phyloP scores from a whole-genome alignment of 371 early-diverging fungal species.

The Mucor mucedo region DNA sequence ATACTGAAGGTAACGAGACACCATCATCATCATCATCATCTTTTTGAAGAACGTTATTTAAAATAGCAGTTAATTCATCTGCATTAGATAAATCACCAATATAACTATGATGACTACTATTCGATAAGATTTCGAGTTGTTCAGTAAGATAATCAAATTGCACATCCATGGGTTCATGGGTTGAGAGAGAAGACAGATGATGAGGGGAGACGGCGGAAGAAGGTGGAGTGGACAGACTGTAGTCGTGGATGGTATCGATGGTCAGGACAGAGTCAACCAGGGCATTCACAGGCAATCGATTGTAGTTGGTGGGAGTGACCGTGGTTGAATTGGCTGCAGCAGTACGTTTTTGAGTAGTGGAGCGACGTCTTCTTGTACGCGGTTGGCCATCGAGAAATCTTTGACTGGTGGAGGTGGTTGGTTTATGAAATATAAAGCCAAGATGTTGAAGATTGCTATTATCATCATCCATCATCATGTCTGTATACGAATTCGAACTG shows the following conservation, averaged over 20 bases:
- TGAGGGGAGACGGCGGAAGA: constrained; percentile 26
- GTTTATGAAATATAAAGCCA: constrained; percentile 35
- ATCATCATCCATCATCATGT: constrained; percentile 15
- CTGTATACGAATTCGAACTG: constrained; percentile 5
- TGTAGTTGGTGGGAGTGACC: constrained; percentile 3
- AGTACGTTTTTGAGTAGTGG: constrained; percentile 13
- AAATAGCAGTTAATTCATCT: constrained; percentile 34
- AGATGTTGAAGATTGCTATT: constrained; percentile 16
- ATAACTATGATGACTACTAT: constrained; percentile 1
- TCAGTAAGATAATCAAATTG: constrained; percentile 35
- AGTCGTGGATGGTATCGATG: constrained; percentile 10
- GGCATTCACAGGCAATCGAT: constrained; percentile 18
- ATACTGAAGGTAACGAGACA: background rate
- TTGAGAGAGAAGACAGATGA: constrained; percentile 5
- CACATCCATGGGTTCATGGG: constrained; percentile 24
- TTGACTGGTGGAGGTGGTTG: constrained; percentile 16
- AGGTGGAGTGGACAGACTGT: constrained; percentile 23
- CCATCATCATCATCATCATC: constrained; percentile 7
- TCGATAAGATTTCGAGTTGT: constrained; percentile 23
- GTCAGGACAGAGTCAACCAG: constrained; percentile 1
- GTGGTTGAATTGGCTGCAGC: background rate
- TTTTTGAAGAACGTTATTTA: constrained; percentile 31
- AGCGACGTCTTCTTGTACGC: constrained; percentile 21
- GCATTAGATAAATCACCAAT: constrained; percentile 22
- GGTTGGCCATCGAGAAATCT: constrained; percentile 34